These are phyloP conservation scores for Cordyceps fumosorosea DNA, from an alignment of 2,329 filamentous ascomycete genomes.

Conservation along the genomic window DNA sequence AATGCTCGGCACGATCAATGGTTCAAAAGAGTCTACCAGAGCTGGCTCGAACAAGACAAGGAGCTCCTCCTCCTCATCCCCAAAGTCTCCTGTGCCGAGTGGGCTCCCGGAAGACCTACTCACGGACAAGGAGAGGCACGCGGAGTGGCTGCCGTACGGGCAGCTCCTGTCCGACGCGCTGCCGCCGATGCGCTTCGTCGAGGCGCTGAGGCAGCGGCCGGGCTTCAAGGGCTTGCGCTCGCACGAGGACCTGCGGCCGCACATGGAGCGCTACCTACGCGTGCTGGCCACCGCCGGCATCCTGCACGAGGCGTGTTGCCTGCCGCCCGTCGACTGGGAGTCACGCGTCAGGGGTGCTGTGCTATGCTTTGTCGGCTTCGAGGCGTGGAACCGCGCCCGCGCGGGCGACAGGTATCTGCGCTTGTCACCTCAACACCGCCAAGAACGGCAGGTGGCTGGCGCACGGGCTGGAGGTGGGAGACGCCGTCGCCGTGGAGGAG, in stretches of 20 bases:
- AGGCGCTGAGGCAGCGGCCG: neutral
- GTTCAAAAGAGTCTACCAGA: conserved; percentile 2
- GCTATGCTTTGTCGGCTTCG: conserved; percentile 13
- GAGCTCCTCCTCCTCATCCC: neutral
- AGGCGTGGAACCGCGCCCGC: conserved; percentile 11
- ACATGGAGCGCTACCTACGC: neutral
- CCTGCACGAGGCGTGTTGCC: neutral
- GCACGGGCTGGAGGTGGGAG: neutral
- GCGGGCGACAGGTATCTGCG: conserved; percentile 1
- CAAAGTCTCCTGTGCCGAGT: neutral
- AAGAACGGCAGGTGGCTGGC: conserved; percentile 9
- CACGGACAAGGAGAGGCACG: neutral
- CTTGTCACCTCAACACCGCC: conserved; percentile 2
- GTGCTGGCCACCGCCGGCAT: neutral
- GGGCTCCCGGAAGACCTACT: neutral
- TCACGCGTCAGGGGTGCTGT: neutral
- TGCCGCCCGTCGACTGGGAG: conserved; percentile 1
- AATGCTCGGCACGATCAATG: conserved; percentile 5
- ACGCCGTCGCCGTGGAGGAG: neutral
- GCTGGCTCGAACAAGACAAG: neutral
- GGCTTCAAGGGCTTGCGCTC: neutral
- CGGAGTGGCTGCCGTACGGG: neutral
- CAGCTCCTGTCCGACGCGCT: neutral
- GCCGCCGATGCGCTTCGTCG: neutral
- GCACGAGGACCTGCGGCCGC: neutral